These are phyloP conservation scores for Penicillium corylophilum DNA, from an alignment of 2,329 filamentous ascomycete genomes.

Conservation along the genomic window DNA sequence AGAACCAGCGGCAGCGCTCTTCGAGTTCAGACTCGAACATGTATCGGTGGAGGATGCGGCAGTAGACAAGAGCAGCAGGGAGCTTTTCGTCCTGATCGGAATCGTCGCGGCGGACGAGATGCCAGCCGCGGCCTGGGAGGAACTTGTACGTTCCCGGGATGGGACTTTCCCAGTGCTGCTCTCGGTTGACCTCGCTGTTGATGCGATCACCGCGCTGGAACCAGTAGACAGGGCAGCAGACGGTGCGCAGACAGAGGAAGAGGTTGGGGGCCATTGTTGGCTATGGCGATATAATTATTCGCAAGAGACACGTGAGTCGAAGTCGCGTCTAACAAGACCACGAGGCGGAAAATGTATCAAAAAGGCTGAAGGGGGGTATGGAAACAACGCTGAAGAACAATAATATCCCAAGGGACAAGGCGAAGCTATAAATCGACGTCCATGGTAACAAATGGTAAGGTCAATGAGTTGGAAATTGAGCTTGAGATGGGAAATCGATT, in stretches of 20 bases:
- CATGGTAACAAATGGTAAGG: constrained; percentile 28
- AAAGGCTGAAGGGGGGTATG: constrained; percentile 4
- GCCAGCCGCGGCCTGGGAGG: constrained; percentile 52
- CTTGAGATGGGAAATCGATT: constrained; percentile 10
- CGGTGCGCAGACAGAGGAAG: constrained; percentile 49
- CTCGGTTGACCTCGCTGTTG: constrained; percentile 40
- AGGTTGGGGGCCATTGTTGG: constrained; percentile 51
- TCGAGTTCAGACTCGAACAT: constrained; percentile 51
- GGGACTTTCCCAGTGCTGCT: constrained; percentile 51
- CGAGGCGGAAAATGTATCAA: neutral
- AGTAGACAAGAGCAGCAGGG: constrained; percentile 46
- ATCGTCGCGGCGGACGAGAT: constrained; percentile 45
- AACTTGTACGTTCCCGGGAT: constrained; percentile 52
- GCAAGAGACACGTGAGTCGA: neutral
- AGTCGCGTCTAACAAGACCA: neutral
- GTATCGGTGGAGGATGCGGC: constrained; percentile 50
- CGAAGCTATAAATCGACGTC: constrained; percentile 32
- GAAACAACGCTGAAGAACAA: constrained; percentile 28
- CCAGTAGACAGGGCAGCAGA: constrained; percentile 52
- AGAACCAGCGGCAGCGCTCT: constrained; percentile 45
- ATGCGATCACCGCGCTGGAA: constrained; percentile 43
- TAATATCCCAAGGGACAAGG: constrained; percentile 13
- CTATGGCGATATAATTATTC: constrained; percentile 1
- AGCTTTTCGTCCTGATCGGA: constrained; percentile 34
- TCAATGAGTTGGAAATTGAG: constrained; percentile 19